A percentile compares a stretch with the other conserved stretches of the same genome.
phyloP scores from a whole-genome alignment of 306 rosid genomes.

The Bauhinia variegata region DNA sequence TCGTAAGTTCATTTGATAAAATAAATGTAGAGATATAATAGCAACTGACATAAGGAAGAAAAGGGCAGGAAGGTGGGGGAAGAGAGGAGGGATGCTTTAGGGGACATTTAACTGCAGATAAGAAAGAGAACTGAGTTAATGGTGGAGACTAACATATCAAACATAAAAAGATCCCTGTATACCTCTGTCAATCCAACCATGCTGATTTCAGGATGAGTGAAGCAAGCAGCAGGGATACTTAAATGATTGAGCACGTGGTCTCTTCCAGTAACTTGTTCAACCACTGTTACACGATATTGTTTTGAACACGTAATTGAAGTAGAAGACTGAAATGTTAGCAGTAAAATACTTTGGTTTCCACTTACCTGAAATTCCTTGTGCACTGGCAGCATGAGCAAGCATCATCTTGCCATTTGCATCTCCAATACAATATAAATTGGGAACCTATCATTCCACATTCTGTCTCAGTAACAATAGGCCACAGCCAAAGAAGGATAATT shows the following conservation, averaged over 20 bases:
- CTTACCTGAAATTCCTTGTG: slow-evolving; percentile 93
- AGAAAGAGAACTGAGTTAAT: slow-evolving; percentile 8
- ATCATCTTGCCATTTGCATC: slow-evolving; percentile 98
- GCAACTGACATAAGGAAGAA: slow-evolving; percentile 6
- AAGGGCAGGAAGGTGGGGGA: slow-evolving; percentile 1
- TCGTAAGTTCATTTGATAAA: slow-evolving; percentile 24
- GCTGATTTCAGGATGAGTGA: slow-evolving; percentile 95
- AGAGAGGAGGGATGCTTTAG: neutral
- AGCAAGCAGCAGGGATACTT: slow-evolving; percentile 96
- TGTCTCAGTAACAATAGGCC: slow-evolving; percentile 35
- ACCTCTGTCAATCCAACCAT: slow-evolving; percentile 98
- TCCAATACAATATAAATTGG: slow-evolving; percentile 87
- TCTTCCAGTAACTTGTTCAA: slow-evolving; percentile 94
- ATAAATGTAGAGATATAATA: slow-evolving; percentile 15
- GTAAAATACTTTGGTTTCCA: slow-evolving; percentile 22
- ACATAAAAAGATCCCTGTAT: slow-evolving; percentile 22
- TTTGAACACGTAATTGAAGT: slow-evolving; percentile 14
- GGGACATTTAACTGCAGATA: neutral
- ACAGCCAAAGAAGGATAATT: slow-evolving; percentile 9
- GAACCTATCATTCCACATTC: slow-evolving; percentile 64
- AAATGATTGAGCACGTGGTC: slow-evolving; percentile 92
- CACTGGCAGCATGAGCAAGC: slow-evolving; percentile 99
- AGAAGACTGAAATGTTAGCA: slow-evolving; percentile 7
- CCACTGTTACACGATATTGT: slow-evolving; percentile 55
- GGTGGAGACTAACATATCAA: slow-evolving; percentile 1